Percentiles rank a stretch among this genome's conserved stretches.
These are phyloP conservation scores for Neurospora intermedia DNA, from an alignment of 495 filamentous ascomycete species.

Conservation along the genomic window DNA sequence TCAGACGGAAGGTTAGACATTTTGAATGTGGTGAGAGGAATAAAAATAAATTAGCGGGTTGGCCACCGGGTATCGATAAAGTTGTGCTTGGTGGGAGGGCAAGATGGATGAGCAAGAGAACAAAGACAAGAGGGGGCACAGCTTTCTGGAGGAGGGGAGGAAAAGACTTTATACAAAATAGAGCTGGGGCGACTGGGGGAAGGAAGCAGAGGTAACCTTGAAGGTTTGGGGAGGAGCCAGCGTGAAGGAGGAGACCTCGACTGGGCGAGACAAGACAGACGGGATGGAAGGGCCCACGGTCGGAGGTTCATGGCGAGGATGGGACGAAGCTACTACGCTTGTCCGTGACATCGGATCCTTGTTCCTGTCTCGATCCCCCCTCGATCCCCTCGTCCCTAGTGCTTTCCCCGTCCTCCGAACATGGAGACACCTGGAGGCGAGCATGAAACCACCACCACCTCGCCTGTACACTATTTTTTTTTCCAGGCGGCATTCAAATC, in stretches of 20 bases:
- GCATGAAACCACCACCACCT: background rate
- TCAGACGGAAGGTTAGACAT: conserved; percentile 84
- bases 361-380: background rate
- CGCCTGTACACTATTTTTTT: background rate
- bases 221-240: background rate
- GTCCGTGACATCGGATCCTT: background rate
- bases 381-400: background rate
- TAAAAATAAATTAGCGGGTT: background rate
- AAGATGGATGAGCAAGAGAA: conserved; percentile 3
- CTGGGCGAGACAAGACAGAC: conserved; percentile 2
- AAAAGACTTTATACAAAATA: background rate
- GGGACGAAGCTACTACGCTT: background rate
- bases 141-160: conserved; percentile 4
- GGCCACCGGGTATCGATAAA: conserved; percentile 6
- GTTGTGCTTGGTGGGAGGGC: conserved; percentile 6
- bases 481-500: background rate
- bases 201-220: conserved; percentile 1
- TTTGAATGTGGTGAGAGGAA: conserved; percentile 12
- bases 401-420: background rate
- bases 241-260: background rate
- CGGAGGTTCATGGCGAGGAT: background rate
- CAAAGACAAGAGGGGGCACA: background rate
- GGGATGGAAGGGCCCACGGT: background rate
- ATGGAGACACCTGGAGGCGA: background rate
- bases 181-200: background rate